Percentiles rank a stretch among this genome's conserved stretches.
These are phyloP conservation scores for Phylloporus sp. DNA, from an alignment of 1,284 basidiomycete genomes.

Conservation along the genomic window DNA sequence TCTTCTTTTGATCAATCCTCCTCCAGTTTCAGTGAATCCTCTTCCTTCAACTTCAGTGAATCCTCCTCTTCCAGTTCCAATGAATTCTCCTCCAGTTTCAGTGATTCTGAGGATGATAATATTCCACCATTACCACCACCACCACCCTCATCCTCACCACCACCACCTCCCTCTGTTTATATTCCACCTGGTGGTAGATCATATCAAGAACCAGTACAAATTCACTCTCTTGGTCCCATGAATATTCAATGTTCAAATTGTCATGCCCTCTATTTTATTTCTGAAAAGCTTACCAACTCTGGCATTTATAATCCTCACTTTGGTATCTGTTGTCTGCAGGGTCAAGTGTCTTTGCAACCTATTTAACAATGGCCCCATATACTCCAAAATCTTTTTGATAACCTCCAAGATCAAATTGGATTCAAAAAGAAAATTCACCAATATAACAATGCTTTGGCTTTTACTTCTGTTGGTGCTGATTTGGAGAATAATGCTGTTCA, in stretches of 20 bases:
- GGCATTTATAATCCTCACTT: no score
- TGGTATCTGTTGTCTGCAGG: constrained; percentile 34
- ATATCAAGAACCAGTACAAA: no score
- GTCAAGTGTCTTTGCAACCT: constrained; percentile 28
- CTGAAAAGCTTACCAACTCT: constrained; percentile 22
- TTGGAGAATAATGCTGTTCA: no score
- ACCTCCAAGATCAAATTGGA: constrained; percentile 13
- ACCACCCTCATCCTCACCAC: background rate
- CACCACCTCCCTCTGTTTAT: constrained; percentile 11
- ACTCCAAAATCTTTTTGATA: constrained; percentile 20
- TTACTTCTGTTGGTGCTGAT: no score
- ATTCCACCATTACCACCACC: background rate
- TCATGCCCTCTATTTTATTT: constrained; percentile 23
- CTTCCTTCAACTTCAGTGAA: background rate
- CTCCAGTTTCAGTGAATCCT: no score
- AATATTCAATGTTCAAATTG: constrained; percentile 28
- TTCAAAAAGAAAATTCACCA: no score
- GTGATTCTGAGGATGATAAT: no score
- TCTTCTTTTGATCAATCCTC: no score
- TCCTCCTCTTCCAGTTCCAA: background rate
- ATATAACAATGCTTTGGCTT: no score
- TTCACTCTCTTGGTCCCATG: no score
- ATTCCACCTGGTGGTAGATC: no score
- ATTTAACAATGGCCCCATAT: constrained; percentile 22
- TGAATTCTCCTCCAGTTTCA: background rate